Conservation (phyloP, 2,329 filamentous ascomycete genomes). For the Penicillium hesseltinei region DNA sequence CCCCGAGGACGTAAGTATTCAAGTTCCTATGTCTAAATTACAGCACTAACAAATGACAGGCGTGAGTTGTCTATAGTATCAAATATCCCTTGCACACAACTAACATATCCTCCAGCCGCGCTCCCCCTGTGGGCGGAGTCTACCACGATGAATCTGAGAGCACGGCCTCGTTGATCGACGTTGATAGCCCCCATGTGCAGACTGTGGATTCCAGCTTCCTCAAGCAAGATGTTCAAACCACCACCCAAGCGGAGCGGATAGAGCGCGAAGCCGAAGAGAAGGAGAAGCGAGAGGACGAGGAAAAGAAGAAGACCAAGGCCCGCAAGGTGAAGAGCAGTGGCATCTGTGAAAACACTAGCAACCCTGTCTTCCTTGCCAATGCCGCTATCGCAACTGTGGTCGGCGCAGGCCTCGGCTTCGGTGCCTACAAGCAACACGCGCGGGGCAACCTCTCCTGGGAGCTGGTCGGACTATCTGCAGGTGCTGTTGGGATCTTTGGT, state of each 20-base stretch:
- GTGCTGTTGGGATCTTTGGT: conserved; percentile 45
- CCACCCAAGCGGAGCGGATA: conserved; percentile 47
- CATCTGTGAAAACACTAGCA: conserved; percentile 42
- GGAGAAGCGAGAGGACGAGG: conserved; percentile 21
- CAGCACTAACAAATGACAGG: conserved; percentile 28
- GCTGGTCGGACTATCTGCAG: conserved; percentile 43
- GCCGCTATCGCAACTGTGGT: conserved; percentile 43
- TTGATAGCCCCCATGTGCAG: conserved; percentile 47
- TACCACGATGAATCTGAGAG: conserved; percentile 42
- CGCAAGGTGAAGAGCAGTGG: conserved; percentile 36
- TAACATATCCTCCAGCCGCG: conserved; percentile 36
- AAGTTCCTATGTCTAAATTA: neutral
- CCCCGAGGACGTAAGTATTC: conserved; percentile 46
- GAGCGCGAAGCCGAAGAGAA: conserved; percentile 39
- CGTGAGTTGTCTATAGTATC: conserved; percentile 33
- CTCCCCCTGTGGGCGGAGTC: conserved; percentile 40
- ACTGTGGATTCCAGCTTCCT: conserved; percentile 44
- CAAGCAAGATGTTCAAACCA: conserved; percentile 45
- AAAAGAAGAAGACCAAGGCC: conserved; percentile 29
- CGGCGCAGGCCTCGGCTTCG: conserved; percentile 45
- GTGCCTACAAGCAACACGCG: conserved; percentile 48
- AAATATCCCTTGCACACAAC: neutral
- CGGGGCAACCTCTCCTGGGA: conserved; percentile 49
- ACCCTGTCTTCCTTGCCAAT: conserved; percentile 50
- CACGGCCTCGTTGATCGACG: conserved; percentile 46